A percentile compares a stretch with the other conserved stretches of the same genome.
Evolutionary conservation across 148 eudicot species (phyloP).

Genomic region (Simmondsia chinensis): DNA sequence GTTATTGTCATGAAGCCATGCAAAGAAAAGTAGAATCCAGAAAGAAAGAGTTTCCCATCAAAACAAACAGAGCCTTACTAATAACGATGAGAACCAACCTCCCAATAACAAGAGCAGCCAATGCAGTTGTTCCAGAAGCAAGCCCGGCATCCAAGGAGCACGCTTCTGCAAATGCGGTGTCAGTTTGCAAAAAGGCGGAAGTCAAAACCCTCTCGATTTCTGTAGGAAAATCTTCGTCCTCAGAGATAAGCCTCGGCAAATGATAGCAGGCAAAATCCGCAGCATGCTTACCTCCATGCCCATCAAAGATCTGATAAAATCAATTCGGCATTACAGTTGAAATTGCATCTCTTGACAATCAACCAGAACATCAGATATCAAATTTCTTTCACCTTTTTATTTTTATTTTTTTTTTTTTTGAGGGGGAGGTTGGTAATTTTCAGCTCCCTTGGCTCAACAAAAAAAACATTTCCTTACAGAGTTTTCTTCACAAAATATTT

Average conservation of each 20-base stretch:
- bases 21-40: no score
- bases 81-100: conserved; percentile 32
- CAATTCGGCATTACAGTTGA: no score
- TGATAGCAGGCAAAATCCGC: conserved; percentile 91
- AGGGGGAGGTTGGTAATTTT: no score
- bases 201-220: conserved; percentile 71
- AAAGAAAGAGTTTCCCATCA: neutral
- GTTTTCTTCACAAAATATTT: no score
- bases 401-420: no score
- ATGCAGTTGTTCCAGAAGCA: conserved; percentile 93
- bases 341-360: no score
- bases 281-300: conserved; percentile 96
- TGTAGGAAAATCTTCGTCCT: conserved; percentile 56
- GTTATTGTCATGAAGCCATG: no score
- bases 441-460: no score
- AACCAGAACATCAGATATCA: no score
- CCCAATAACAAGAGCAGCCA: conserved; percentile 80
- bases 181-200: conserved; percentile 80
- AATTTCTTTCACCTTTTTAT: no score
- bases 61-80: neutral
- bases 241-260: conserved; percentile 60
- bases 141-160: conserved; percentile 65
- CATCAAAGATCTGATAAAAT: conserved; percentile 64
- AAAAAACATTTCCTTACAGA: no score
- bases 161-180: conserved; percentile 86